Evolutionary conservation across 2,329 filamentous ascomycete genomes (phyloP).

Genomic region (Nemania sp.): DNA sequence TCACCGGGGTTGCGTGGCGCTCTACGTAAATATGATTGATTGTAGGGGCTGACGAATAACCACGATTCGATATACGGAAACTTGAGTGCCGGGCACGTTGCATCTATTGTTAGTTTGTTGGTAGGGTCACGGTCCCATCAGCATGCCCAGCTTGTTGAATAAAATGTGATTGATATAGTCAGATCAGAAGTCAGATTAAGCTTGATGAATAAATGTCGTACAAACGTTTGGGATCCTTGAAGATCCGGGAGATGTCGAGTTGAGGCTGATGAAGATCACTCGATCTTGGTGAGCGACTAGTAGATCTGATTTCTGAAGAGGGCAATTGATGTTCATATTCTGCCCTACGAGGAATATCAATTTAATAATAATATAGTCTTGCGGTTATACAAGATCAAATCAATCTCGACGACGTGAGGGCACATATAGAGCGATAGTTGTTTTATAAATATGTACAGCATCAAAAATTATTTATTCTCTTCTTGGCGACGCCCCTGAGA

Average conservation of each 20-base stretch:
- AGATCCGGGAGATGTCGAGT: conserved; percentile 20
- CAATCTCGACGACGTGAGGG: neutral
- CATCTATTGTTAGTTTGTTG: no score
- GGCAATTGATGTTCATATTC: conserved; percentile 23
- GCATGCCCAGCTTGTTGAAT: neutral
- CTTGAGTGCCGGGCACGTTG: no score
- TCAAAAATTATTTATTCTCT: neutral
- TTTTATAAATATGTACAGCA: neutral
- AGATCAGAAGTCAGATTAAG: neutral
- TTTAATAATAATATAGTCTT: neutral
- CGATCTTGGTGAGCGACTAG: conserved; percentile 7
- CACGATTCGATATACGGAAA: neutral
- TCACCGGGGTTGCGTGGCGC: neutral
- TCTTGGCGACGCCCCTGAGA: conserved; percentile 7
- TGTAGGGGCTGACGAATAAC: neutral
- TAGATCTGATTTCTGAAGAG: conserved; percentile 24
- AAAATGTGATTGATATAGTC: neutral
- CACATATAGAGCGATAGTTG: neutral
- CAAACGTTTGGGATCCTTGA: conserved; percentile 18
- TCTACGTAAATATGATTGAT: neutral
- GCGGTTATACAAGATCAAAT: neutral
- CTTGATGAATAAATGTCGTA: neutral
- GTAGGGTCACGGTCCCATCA: no score
- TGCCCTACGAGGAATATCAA: neutral
- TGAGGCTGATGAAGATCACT: conserved; percentile 33